Evolutionary conservation across 331 rosid genomes (phyloP).

Genomic region (Stylosanthes scabra): DNA sequence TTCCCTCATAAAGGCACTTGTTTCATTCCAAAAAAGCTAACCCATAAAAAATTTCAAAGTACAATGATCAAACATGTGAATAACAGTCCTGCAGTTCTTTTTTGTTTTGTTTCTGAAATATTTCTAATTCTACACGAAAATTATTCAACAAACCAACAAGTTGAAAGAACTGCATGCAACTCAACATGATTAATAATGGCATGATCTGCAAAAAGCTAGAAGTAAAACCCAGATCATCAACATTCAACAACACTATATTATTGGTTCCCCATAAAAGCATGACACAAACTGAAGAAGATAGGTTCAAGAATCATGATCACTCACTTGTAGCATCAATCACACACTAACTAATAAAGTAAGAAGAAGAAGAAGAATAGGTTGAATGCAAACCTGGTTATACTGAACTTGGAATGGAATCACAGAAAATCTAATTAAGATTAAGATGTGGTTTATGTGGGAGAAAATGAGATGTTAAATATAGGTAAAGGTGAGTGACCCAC

Average conservation of each 20-base stretch:
- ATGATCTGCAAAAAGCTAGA: constrained; percentile 1
- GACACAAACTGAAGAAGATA: neutral
- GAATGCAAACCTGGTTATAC: constrained; percentile 30
- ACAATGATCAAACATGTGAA: neutral
- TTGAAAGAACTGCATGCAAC: neutral
- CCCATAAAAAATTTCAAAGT: neutral
- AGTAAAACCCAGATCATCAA: constrained; percentile 23
- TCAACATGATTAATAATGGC: constrained; percentile 9
- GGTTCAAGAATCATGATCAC: neutral
- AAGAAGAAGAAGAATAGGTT: neutral
- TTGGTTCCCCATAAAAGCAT: constrained; percentile 7
- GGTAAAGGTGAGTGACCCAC: too few relatives aligned
- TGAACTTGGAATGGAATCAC: neutral
- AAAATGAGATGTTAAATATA: neutral
- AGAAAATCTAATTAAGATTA: constrained; percentile 12
- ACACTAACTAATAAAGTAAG: neutral
- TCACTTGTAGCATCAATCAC: neutral
- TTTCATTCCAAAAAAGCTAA: neutral
- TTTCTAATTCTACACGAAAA: neutral
- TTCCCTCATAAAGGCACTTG: neutral
- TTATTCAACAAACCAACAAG: neutral
- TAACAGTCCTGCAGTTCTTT: neutral
- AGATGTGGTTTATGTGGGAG: constrained; percentile 17
- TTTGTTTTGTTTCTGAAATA: neutral
- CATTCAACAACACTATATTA: neutral